Conservation (phyloP, 768 basidiomycete genomes). For the Pleurotus tuoliensis region DNA sequence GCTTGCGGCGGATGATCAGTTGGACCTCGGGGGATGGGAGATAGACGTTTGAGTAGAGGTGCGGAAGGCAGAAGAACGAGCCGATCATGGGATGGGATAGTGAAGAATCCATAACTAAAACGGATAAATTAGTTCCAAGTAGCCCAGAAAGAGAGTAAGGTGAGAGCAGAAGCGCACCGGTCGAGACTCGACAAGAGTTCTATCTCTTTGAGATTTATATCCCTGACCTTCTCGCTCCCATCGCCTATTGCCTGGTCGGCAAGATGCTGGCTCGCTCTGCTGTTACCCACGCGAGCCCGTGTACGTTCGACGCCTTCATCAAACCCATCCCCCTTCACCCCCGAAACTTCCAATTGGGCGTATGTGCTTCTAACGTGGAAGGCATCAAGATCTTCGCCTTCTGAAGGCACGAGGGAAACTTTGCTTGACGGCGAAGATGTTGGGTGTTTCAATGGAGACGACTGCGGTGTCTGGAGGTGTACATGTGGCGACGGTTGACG, state of each 20-base stretch:
- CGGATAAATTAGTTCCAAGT: conserved; percentile 3
- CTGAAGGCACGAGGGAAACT: conserved; percentile 63
- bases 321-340: conserved; percentile 94
- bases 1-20: conserved; percentile 42
- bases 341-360: conserved; percentile 81
- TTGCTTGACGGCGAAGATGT: conserved; percentile 39
- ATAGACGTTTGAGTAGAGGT: conserved; percentile 58
- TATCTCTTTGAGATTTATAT: conserved; percentile 71
- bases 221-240: conserved; percentile 57
- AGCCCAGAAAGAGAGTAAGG: conserved; percentile 12
- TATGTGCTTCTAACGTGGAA: conserved; percentile 86
- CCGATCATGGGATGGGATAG: conserved; percentile 77
- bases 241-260: conserved; percentile 54
- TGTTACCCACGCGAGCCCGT: conserved; percentile 60
- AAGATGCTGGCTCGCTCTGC: conserved; percentile 54
- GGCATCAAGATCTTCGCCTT: conserved; percentile 78
- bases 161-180: conserved; percentile 51
- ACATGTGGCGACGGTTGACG: conserved; percentile 17
- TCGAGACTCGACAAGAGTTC: conserved; percentile 76
- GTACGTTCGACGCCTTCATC: conserved; percentile 94
- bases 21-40: conserved; percentile 40
- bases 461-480: conserved; percentile 18
- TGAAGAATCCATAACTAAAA: conserved; percentile 88
- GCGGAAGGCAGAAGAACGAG: conserved; percentile 65
- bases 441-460: conserved; percentile 35